phyloP scores from a whole-genome alignment of 2,329 filamentous ascomycete genomes.

The Lachnellula arida region DNA sequence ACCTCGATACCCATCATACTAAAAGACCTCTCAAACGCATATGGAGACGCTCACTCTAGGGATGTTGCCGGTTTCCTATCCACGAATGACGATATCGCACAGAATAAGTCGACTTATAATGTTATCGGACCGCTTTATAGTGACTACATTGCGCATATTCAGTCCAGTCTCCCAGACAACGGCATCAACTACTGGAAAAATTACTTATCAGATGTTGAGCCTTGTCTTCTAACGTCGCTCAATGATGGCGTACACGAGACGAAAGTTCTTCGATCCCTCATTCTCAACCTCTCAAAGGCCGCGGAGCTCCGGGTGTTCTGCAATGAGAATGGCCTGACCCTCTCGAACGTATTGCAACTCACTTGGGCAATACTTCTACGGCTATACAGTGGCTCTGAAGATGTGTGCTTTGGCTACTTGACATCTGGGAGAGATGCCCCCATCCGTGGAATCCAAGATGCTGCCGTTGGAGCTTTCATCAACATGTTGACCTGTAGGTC shows the following conservation, averaged over 20 bases:
- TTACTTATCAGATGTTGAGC: constrained; percentile 24
- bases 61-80: neutral
- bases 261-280: constrained; percentile 10
- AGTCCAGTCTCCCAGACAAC: constrained; percentile 18
- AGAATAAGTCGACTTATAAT: neutral
- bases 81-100: neutral
- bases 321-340: constrained; percentile 25
- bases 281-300: constrained; percentile 20
- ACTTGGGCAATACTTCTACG: constrained; percentile 38
- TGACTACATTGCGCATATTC: constrained; percentile 34
- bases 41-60: neutral
- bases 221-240: constrained; percentile 35
- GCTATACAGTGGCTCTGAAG: constrained; percentile 33
- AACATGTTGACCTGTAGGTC: constrained; percentile 10
- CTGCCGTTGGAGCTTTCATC: constrained; percentile 6
- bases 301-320: constrained; percentile 4
- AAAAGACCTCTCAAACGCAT: constrained; percentile 1
- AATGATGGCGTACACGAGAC: constrained; percentile 13
- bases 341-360: constrained; percentile 35
- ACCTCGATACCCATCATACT: constrained; percentile 41
- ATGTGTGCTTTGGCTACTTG: constrained; percentile 38
- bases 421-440: constrained; percentile 31
- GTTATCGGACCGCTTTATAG: constrained; percentile 5
- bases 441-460: constrained; percentile 5
- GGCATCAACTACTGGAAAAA: constrained; percentile 27